Conservation (phyloP, 2,329 filamentous ascomycete species). For the Nemania bipapillata region DNA sequence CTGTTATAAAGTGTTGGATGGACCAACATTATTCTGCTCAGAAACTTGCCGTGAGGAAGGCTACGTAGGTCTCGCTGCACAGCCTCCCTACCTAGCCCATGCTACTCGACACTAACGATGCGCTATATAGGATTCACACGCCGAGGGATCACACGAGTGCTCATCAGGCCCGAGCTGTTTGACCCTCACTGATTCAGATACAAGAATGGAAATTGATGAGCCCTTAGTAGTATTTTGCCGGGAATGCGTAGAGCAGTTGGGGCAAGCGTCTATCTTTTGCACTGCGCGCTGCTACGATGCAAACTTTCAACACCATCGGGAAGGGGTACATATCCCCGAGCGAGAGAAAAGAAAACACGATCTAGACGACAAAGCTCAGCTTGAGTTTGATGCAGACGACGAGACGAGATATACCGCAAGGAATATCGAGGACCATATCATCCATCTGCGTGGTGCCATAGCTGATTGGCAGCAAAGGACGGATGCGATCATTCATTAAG, state of each 20-base stretch:
- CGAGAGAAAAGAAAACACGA: slow-evolving; percentile 45
- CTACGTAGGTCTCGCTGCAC: slow-evolving; percentile 54
- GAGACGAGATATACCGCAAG: slow-evolving; percentile 44
- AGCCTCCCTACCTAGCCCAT: slow-evolving; percentile 40
- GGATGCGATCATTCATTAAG: slow-evolving; percentile 25
- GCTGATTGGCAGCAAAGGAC: slow-evolving; percentile 41
- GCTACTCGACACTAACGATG: slow-evolving; percentile 42
- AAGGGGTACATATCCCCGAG: slow-evolving; percentile 50
- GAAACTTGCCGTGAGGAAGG: slow-evolving; percentile 56
- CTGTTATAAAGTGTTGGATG: slow-evolving; percentile 52
- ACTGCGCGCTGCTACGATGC: slow-evolving; percentile 56
- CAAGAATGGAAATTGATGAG: slow-evolving; percentile 52
- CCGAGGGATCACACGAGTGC: slow-evolving; percentile 56
- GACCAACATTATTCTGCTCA: slow-evolving; percentile 59
- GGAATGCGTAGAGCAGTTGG: slow-evolving; percentile 55
- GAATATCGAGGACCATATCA: slow-evolving; percentile 47
- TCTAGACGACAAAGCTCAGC: slow-evolving; percentile 44
- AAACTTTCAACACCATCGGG: slow-evolving; percentile 57
- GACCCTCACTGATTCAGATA: slow-evolving; percentile 55
- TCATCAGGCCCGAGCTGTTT: slow-evolving; percentile 56
- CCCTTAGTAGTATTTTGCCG: slow-evolving; percentile 54
- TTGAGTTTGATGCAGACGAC: slow-evolving; percentile 45
- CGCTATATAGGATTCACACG: slow-evolving; percentile 53
- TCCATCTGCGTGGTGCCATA: slow-evolving; percentile 46
- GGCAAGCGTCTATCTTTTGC: slow-evolving; percentile 57